These are phyloP conservation scores for Chloranthus sessilifolius DNA, from an alignment of 164 flowering plant species.

Conservation along the genomic window DNA sequence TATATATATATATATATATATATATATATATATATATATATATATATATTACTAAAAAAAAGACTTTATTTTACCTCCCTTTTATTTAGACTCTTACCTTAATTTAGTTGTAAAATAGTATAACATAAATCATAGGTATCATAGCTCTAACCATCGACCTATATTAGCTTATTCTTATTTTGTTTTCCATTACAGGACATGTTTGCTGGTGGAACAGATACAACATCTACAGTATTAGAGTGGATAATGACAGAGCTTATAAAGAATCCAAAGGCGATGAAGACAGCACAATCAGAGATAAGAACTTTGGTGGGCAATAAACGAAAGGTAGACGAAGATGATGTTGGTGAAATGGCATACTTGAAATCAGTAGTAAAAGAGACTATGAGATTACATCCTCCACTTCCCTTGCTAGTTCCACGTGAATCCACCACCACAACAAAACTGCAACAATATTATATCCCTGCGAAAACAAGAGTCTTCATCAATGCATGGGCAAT, in stretches of 20 bases:
- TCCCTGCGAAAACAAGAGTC: slow-evolving; percentile 28
- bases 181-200: not conserved
- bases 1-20: too few relatives aligned
- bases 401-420: slow-evolving; percentile 30
- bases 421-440: slow-evolving; percentile 20
- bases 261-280: not conserved
- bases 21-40: too few relatives aligned
- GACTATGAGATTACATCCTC: slow-evolving; percentile 34
- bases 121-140: too few relatives aligned
- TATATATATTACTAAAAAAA: too few relatives aligned
- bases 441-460: slow-evolving; percentile 18
- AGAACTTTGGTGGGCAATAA: not conserved
- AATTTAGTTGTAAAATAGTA: too few relatives aligned
- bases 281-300: slow-evolving; percentile 3
- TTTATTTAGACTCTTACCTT: too few relatives aligned
- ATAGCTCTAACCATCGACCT: too few relatives aligned
- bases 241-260: slow-evolving; percentile 7
- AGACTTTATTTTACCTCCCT: too few relatives aligned
- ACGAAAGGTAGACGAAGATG: not conserved
- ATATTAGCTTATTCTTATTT: too few relatives aligned
- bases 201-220: not conserved
- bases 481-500: slow-evolving; percentile 23
- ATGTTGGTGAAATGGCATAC: not conserved
- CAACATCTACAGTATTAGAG: not conserved
- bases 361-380: slow-evolving; percentile 12